Base-by-base conservation (phyloP, 768 basidiomycete species). In the Xerocomellus intermedius region DNA sequence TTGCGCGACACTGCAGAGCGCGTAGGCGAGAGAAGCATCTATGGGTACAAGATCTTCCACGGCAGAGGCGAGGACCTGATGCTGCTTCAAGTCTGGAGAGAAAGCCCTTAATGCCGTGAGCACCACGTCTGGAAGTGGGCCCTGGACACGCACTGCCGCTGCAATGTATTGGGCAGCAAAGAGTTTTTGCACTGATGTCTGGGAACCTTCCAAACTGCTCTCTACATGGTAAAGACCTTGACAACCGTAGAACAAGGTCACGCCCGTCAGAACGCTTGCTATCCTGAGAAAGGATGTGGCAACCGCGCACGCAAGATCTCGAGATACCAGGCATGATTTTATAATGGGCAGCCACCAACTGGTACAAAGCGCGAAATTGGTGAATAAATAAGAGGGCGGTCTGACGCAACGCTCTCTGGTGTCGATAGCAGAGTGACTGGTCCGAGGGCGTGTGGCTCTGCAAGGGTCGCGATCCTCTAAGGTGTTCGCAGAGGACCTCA, bases 251-350 rank as follows among this genome's bases (percentile, higher is more conserved):
- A 71, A 66, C 12, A 84, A 59, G 9, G 65, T 56, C 1, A 51
- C 61, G 50, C 83, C 80, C 6, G 56, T 61, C 7, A 76, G 66
- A n/a, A 63, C 54, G 16, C 67, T 73, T 8, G 81, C 74, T 32
- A 83, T 61, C 42, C 71, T 77, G 30, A 84, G 66, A 61, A 84
- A 82, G 1, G 78, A 66, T 7, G 73, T 67, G 5, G 74, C 58
- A 35, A 81, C 67, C 8, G 71, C 70, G 26, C 59, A 56, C 4
- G 57, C 42, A 21, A 69, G 42, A 38, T 57, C 55, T 21, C 74
- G 74, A n/a, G 72, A 64, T 8, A 80, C 68, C 3, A 62, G 53
- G 66, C 64, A 24, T 54, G 60, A 21, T n/a, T 52, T 49, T 14
- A 49, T 60, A 52, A 45, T 54, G 38, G 26, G 63, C 50, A 59